A percentile compares a stretch with the other conserved stretches of the same genome.
Conservation (phyloP, 352 stramenopile genomes). For the Pythium rhizo-oryzae region DNA sequence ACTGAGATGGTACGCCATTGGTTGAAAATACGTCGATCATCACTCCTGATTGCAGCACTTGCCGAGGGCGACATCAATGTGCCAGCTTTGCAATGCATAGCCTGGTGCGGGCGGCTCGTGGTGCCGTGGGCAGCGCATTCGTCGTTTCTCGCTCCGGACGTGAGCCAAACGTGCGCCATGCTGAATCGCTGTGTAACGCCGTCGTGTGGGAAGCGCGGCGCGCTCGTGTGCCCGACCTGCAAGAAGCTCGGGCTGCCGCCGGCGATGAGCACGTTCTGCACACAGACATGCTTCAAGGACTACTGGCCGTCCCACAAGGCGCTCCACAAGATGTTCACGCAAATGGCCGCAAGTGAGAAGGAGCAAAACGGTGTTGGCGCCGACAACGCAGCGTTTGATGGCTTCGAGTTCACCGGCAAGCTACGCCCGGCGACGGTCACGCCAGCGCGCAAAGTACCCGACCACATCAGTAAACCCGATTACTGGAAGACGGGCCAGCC, state of each 20-base stretch:
- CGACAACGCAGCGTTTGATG: conserved; percentile 39
- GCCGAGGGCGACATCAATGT: background rate
- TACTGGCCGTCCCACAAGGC: conserved; percentile 97
- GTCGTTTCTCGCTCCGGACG: background rate
- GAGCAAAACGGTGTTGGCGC: conserved; percentile 18
- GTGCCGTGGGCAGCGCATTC: background rate
- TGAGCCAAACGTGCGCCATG: conserved; percentile 1
- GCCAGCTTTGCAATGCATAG: background rate
- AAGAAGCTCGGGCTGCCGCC: conserved; percentile 90
- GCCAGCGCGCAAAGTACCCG: conserved; percentile 70
- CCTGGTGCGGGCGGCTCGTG: too few species aligned
- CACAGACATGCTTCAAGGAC: conserved; percentile 96
- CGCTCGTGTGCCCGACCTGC: conserved; percentile 91
- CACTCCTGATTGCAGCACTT: background rate
- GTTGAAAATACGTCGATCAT: background rate
- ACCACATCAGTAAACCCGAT: conserved; percentile 84
- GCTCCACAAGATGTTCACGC: conserved; percentile 95
- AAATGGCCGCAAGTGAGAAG: conserved; percentile 63
- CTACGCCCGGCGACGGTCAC: conserved; percentile 87
- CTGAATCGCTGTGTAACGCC: conserved; percentile 58
- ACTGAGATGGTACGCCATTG: background rate
- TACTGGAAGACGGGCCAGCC: conserved; percentile 90
- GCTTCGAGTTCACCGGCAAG: conserved; percentile 83
- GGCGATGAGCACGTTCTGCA: conserved; percentile 91
- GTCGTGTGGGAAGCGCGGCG: conserved; percentile 76